A percentile compares a stretch with the other conserved stretches of the same genome.
Evolutionary conservation across 495 filamentous ascomycete genomes (phyloP).

Genomic region (Lentithecium fluviatile): DNA sequence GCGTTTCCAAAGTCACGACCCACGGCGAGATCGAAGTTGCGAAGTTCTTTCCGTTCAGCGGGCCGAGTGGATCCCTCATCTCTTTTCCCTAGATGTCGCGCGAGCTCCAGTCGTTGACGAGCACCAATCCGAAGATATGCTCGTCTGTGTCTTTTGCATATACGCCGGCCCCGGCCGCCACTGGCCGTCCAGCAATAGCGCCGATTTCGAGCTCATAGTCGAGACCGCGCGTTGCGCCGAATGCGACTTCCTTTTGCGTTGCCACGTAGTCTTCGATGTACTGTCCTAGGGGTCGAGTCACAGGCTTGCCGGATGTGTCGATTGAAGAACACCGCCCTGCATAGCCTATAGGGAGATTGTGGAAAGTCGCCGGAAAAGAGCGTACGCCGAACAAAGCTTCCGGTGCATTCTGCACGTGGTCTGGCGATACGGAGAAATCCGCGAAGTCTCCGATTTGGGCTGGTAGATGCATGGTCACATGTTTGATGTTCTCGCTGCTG

Average conservation of each 20-base stretch:
- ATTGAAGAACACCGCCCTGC: slow-evolving; percentile 80
- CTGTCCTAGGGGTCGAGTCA: slow-evolving; percentile 36
- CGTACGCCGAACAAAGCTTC: slow-evolving; percentile 34
- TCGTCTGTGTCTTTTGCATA: slow-evolving; percentile 66
- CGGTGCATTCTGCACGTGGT: slow-evolving; percentile 36
- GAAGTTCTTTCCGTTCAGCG: slow-evolving; percentile 41
- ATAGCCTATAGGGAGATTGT: slow-evolving; percentile 46
- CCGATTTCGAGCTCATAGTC: slow-evolving; percentile 42
- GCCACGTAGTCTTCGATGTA: slow-evolving; percentile 20
- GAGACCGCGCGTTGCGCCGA: slow-evolving; percentile 30
- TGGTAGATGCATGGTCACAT: slow-evolving; percentile 36
- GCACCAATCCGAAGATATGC: slow-evolving; percentile 77
- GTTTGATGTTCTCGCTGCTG: slow-evolving; percentile 3
- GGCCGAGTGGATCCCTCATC: slow-evolving; percentile 51
- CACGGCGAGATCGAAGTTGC: slow-evolving; percentile 39
- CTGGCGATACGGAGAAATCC: slow-evolving; percentile 33
- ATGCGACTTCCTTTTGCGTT: slow-evolving; percentile 29
- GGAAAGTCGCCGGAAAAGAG: slow-evolving; percentile 31
- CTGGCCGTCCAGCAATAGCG: slow-evolving; percentile 16
- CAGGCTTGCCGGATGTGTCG: slow-evolving; percentile 70
- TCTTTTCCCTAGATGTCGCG: slow-evolving; percentile 85
- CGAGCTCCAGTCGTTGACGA: slow-evolving; percentile 92
- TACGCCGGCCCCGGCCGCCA: slow-evolving; percentile 26
- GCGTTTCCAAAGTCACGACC: slow-evolving; percentile 37
- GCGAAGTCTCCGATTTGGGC: slow-evolving; percentile 39